Conservation (phyloP, 192 early-diverging fungal species). For the Coemansia sp. region DNA sequence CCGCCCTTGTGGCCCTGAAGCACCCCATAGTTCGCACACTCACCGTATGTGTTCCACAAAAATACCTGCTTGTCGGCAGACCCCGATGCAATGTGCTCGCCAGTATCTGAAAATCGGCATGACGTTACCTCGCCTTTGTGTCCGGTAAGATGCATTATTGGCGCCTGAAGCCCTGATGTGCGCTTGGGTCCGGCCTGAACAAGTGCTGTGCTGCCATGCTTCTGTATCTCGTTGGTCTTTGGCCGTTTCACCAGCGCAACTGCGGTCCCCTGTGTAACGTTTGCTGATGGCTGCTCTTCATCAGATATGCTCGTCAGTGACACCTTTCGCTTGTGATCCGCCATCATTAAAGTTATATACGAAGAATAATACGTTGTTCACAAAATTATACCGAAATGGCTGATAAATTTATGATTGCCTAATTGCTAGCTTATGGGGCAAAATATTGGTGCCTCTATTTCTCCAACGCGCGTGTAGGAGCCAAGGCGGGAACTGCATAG, state of each 20-base stretch:
- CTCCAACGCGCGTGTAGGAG: no score
- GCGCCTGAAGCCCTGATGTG: conserved; percentile 75
- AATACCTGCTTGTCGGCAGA: conserved; percentile 81
- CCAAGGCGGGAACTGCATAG: no score
- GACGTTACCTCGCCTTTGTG: conserved; percentile 81
- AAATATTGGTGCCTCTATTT: no score
- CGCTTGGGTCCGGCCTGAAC: conserved; percentile 51
- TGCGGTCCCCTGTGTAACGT: conserved; percentile 22
- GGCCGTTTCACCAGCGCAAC: conserved; percentile 50
- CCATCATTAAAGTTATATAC: conserved; percentile 15
- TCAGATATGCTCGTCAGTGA: conserved; percentile 14
- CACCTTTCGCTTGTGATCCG: conserved; percentile 44
- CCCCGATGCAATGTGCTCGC: conserved; percentile 80
- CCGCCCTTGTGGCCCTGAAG: conserved; percentile 85
- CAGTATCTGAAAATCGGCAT: conserved; percentile 82
- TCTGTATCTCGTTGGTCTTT: conserved; percentile 15
- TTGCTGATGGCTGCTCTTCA: background rate
- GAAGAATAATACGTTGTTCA: background rate
- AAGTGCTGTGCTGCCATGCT: conserved; percentile 16
- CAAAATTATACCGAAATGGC: no score
- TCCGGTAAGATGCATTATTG: conserved; percentile 85
- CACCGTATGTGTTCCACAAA: conserved; percentile 92
- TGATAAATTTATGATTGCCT: no score
- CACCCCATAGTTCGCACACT: conserved; percentile 83
- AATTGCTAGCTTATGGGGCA: background rate